Evolutionary conservation across 2,329 filamentous ascomycete species (phyloP).

Genomic region (Trichoderma sp.): DNA sequence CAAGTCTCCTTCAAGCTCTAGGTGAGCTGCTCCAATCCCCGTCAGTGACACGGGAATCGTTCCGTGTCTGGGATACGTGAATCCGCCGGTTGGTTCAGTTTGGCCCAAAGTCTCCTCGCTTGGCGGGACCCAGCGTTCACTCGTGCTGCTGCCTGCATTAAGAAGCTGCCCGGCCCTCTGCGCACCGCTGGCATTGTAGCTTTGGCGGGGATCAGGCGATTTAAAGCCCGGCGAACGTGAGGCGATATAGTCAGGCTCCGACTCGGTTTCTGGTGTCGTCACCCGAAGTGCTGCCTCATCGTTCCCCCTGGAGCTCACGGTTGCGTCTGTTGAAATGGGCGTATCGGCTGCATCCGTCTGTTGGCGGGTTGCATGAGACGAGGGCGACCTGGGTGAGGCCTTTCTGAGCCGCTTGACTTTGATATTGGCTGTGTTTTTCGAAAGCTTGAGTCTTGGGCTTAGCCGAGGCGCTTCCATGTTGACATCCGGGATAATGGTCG

Average conservation of each 20-base stretch:
- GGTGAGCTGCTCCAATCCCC: slow-evolving; percentile 33
- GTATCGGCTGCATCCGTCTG: neutral
- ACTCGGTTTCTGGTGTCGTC: slow-evolving; percentile 14
- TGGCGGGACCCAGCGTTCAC: neutral
- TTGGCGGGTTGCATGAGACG: neutral
- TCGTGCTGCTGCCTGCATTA: neutral
- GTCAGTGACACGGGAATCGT: slow-evolving; percentile 29
- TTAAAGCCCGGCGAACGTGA: slow-evolving; percentile 17
- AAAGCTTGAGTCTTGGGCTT: slow-evolving; percentile 2
- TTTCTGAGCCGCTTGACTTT: slow-evolving; percentile 16
- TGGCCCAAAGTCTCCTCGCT: neutral
- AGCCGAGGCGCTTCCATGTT: neutral
- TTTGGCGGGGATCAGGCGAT: slow-evolving; percentile 2
- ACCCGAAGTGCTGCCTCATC: neutral
- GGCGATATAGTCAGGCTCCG: slow-evolving; percentile 24
- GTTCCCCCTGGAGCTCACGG: neutral
- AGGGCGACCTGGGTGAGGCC: neutral
- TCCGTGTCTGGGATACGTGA: slow-evolving; percentile 16
- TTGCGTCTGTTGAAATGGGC: neutral
- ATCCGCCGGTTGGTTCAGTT: neutral
- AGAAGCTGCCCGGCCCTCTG: neutral
- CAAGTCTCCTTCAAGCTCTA: slow-evolving; percentile 28
- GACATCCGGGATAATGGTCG: neutral
- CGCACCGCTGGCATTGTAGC: neutral
- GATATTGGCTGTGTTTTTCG: slow-evolving; percentile 19